Percentiles rank a stretch among this genome's conserved stretches.
Evolutionary conservation across 768 basidiomycete genomes (phyloP).

Genomic region (Lepiota brunneoincarnata): DNA sequence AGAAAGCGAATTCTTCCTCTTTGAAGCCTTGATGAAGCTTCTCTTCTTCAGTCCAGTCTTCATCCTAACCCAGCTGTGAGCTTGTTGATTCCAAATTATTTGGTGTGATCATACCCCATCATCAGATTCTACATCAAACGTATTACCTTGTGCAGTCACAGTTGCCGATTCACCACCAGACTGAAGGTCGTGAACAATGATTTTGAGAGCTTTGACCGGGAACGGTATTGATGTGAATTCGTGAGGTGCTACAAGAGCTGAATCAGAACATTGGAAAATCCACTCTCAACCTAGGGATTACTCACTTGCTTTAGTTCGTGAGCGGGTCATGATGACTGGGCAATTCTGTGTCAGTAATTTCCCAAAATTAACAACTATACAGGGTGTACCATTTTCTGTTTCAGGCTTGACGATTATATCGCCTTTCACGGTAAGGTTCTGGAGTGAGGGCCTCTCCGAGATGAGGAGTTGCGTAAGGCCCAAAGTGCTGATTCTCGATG

Average conservation of each 20-base stretch:
- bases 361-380: conserved; percentile 11
- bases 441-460: conserved; percentile 63
- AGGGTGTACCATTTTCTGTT: conserved; percentile 75
- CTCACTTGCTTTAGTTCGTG: conserved; percentile 83
- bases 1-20: conserved; percentile 76
- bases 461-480: conserved; percentile 75
- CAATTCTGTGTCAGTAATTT: conserved; percentile 22
- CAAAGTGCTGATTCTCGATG: conserved; percentile 79
- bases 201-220: conserved; percentile 89
- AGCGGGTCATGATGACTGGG: conserved; percentile 95
- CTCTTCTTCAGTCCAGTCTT: conserved; percentile 94
- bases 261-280: conserved; percentile 13
- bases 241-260: conserved; percentile 60
- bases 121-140: conserved; percentile 64
- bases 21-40: conserved; percentile 54
- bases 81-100: not conserved
- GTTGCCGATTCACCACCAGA: conserved; percentile 72
- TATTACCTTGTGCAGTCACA: conserved; percentile 52
- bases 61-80: conserved; percentile 48
- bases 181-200: conserved; percentile 82
- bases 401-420: conserved; percentile 84
- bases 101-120: conserved; percentile 52
- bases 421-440: conserved; percentile 78
- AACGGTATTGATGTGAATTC: conserved; percentile 86
- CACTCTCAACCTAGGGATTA: conserved; percentile 11